Base-by-base conservation (phyloP, 2,329 filamentous ascomycete species). In the Colletotrichum zoysiae region DNA sequence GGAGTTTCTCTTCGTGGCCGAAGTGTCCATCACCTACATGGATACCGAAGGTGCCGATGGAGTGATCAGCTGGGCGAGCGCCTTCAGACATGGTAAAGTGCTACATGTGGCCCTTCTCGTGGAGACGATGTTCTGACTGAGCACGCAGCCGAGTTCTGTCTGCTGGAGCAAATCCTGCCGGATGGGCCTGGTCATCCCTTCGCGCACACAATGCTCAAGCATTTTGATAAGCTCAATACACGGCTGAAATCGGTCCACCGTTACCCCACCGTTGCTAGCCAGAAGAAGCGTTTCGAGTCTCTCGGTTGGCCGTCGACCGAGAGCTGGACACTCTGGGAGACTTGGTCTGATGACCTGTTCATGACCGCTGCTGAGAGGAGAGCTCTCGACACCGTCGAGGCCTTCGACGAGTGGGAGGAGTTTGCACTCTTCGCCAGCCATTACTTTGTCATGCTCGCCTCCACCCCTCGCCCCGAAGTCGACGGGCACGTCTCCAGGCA, bases 401-500 rank as follows among this genome's bases (percentile, higher is more conserved):
- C 92, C 0, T 98, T 98, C 78, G 95, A 98, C 79, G 95, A 98
- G 81, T 97, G 94, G 94, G 95, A 98, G 81, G 95, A 98, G 77
- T 95, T 98, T 78, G 91, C 92, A 2, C 84, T 97, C 0, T 97
- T 97, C 79, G 90, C 89, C 2, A 90, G 91, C 44, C 95, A 98
- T 81, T 97, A 97, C 80, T 93, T 95, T 76, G 82, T 98, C 55
- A 85, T 97, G 11, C 85, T 90, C 62, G 93, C 94, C 18, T 86
- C 83, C 53, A 89, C 50, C 26, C 46, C 35, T 4, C 5, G 48
- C 18, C 4, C 46, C 74, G 23, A 71, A 70, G 4, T 42, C 26
- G 7, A 42, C 59, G 55, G 55, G 18, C 18, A 65, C 75, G 30
- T 59, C 12, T 63, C 59, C 42, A 60, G 40, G 35, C 30, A 46